These are phyloP conservation scores for Paramyrothecium sp. DNA, from an alignment of 2,329 filamentous ascomycete genomes.

Conservation along the genomic window DNA sequence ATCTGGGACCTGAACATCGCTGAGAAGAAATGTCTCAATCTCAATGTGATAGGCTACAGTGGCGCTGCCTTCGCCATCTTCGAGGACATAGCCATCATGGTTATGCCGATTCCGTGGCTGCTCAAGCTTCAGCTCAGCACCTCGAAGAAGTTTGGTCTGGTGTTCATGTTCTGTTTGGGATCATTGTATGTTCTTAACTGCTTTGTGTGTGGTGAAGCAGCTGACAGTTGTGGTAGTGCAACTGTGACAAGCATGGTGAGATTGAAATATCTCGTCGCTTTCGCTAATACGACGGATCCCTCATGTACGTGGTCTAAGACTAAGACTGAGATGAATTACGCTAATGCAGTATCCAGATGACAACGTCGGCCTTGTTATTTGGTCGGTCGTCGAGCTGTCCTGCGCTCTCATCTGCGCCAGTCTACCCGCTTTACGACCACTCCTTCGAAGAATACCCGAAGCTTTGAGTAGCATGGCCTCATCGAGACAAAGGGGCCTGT, in stretches of 20 bases:
- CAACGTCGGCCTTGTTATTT: constrained; percentile 1
- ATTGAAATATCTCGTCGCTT: not conserved
- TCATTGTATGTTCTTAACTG: not conserved
- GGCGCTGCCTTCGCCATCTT: constrained; percentile 1
- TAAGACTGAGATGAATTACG: not conserved
- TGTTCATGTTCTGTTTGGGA: not conserved
- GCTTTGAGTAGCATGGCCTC: not conserved
- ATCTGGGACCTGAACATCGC: constrained; percentile 1
- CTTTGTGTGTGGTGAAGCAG: not conserved
- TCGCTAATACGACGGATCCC: constrained; percentile 1
- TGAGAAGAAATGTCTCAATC: constrained; percentile 1
- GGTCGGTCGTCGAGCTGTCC: constrained; percentile 3
- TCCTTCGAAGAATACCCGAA: constrained; percentile 1
- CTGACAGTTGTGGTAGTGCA: not conserved
- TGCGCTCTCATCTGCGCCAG: constrained; percentile 3
- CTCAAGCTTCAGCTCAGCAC: constrained; percentile 1
- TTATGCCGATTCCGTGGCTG: constrained; percentile 2
- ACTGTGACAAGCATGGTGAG: constrained; percentile 5
- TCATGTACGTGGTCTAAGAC: not conserved
- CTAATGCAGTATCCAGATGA: not conserved
- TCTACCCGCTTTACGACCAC: constrained; percentile 2
- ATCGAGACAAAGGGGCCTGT: not conserved
- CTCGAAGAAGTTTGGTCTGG: not conserved
- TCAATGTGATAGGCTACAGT: not conserved
- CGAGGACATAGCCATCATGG: constrained; percentile 2